These are phyloP conservation scores for Graphium sp. DNA, from an alignment of 2,329 filamentous ascomycete genomes.

Conservation along the genomic window DNA sequence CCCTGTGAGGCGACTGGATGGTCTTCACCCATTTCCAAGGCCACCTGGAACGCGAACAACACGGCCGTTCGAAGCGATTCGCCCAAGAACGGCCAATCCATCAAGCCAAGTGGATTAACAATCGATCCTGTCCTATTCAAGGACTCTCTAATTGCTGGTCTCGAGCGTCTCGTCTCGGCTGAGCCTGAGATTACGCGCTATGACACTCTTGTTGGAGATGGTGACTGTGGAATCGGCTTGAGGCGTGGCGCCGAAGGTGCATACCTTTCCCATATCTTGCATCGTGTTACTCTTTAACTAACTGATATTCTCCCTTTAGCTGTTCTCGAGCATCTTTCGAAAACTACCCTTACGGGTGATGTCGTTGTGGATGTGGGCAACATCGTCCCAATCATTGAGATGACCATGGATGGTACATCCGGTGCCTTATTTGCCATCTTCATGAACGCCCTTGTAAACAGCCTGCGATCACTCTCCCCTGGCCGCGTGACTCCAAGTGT, in stretches of 20 bases:
- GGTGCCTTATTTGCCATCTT: constrained; percentile 62
- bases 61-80: constrained; percentile 21
- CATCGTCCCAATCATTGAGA: constrained; percentile 38
- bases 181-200: constrained; percentile 58
- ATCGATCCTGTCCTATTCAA: constrained; percentile 34
- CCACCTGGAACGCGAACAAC: constrained; percentile 45
- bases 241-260: constrained; percentile 68
- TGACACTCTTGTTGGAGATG: constrained; percentile 76
- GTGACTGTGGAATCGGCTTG: constrained; percentile 75
- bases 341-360: constrained; percentile 29
- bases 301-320: constrained; percentile 18
- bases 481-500: constrained; percentile 20
- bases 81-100: constrained; percentile 12
- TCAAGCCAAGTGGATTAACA: constrained; percentile 28
- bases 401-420: constrained; percentile 43
- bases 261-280: not conserved
- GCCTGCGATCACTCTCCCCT: constrained; percentile 24
- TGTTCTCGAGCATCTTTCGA: constrained; percentile 29
- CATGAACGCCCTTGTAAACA: constrained; percentile 66
- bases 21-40: constrained; percentile 43
- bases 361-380: constrained; percentile 31
- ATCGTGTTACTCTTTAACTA: constrained; percentile 5
- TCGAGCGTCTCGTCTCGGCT: constrained; percentile 44
- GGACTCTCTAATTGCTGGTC: constrained; percentile 33
- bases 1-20: constrained; percentile 55